phyloP scores from a whole-genome alignment of 768 basidiomycete genomes.

The Amanita pseudoporphyria region DNA sequence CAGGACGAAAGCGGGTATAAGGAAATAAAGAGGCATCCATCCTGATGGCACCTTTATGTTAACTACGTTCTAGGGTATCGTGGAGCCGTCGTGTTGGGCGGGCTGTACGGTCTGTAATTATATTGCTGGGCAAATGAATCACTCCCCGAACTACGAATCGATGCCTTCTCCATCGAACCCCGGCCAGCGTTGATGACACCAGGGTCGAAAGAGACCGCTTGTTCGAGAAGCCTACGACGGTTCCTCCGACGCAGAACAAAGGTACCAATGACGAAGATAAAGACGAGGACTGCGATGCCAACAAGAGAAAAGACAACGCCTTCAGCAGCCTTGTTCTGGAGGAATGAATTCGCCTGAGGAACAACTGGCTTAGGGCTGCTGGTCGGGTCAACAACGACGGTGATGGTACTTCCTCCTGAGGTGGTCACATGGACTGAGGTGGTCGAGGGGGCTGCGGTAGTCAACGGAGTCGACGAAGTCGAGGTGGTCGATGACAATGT shows the following conservation, averaged over 20 bases:
- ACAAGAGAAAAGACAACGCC: slow-evolving; percentile 46
- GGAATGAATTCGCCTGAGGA: slow-evolving; percentile 31
- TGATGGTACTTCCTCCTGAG: slow-evolving; percentile 1
- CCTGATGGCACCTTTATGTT: neutral
- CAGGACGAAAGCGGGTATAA: neutral
- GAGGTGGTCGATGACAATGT: neutral
- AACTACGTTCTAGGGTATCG: neutral
- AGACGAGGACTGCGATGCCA: slow-evolving; percentile 36
- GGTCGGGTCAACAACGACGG: neutral
- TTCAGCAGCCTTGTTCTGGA: slow-evolving; percentile 57
- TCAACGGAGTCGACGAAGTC: slow-evolving; percentile 1
- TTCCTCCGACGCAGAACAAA: slow-evolving; percentile 40
- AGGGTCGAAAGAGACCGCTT: slow-evolving; percentile 44
- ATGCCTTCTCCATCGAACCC: slow-evolving; percentile 17
- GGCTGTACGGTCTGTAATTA: neutral
- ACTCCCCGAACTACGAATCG: slow-evolving; percentile 20
- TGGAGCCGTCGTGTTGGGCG: neutral
- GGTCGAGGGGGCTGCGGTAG: slow-evolving; percentile 4
- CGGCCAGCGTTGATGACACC: slow-evolving; percentile 16
- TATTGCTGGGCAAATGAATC: slow-evolving; percentile 6
- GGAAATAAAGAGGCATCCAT: neutral
- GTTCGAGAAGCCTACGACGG: slow-evolving; percentile 28
- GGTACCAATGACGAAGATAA: slow-evolving; percentile 35
- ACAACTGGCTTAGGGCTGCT: slow-evolving; percentile 14
- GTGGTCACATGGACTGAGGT: neutral